A percentile compares a stretch with the other conserved stretches of the same genome.
These are phyloP conservation scores for Diaporthe capsici DNA, from an alignment of 2,329 filamentous ascomycete genomes.

Conservation along the genomic window DNA sequence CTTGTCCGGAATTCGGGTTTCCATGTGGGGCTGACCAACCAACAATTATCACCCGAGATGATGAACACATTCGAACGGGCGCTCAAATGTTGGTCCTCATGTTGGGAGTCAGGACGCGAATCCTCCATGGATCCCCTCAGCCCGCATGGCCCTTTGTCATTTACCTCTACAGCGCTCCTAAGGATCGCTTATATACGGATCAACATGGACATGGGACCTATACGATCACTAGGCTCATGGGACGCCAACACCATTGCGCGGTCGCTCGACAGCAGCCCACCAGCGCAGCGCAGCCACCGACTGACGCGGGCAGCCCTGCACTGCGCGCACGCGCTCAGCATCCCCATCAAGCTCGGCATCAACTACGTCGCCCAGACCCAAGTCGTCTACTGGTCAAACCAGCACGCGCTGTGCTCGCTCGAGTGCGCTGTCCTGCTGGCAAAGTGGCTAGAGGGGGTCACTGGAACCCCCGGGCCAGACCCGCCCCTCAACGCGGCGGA, in stretches of 20 bases:
- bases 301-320: background rate
- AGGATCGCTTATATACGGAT: background rate
- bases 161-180: background rate
- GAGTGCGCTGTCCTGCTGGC: slow-evolving; percentile 4
- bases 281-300: slow-evolving; percentile 10
- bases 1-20: background rate
- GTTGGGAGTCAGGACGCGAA: background rate
- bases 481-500: slow-evolving; percentile 1
- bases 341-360: slow-evolving; percentile 1
- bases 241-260: background rate
- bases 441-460: slow-evolving; percentile 1
- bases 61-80: slow-evolving; percentile 9
- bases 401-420: slow-evolving; percentile 12
- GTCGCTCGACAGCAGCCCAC: background rate
- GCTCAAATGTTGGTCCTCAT: background rate
- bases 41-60: slow-evolving; percentile 8
- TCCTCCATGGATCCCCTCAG: slow-evolving; percentile 8
- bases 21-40: background rate
- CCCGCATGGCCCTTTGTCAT: slow-evolving; percentile 8
- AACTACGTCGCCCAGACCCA: slow-evolving; percentile 15
- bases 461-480: background rate
- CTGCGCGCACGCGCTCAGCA: slow-evolving; percentile 12
- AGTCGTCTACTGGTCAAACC: background rate
- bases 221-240: slow-evolving; percentile 2
- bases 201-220: background rate